A percentile compares a stretch with the other conserved stretches of the same genome.
phyloP scores from a whole-genome alignment of 768 basidiomycete genomes.

The Agrocybe pediades region DNA sequence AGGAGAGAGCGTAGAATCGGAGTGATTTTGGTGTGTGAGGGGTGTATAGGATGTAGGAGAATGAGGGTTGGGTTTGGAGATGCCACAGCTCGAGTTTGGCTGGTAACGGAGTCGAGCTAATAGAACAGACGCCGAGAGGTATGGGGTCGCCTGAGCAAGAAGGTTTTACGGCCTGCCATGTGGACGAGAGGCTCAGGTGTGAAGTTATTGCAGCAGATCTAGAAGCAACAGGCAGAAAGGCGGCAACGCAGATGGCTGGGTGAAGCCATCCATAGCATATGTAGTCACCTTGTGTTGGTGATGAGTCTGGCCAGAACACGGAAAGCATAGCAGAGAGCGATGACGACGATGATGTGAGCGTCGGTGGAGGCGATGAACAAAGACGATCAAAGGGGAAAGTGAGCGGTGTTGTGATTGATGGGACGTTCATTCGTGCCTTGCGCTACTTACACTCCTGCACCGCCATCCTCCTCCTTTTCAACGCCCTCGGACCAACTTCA shows the following conservation, averaged over 20 bases:
- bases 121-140: constrained; percentile 34
- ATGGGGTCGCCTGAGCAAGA: constrained; percentile 34
- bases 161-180: constrained; percentile 27
- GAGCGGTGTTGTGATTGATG: too few species aligned
- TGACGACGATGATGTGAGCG: constrained; percentile 6
- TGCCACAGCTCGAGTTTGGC: constrained; percentile 14
- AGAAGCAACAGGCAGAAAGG: constrained; percentile 36
- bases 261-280: constrained; percentile 61
- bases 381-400: constrained; percentile 17
- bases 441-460: not conserved
- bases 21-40: constrained; percentile 38
- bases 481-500: too few species aligned
- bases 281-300: constrained; percentile 39
- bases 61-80: constrained; percentile 1
- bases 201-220: too few species aligned
- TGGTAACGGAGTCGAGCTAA: constrained; percentile 17
- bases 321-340: constrained; percentile 29
- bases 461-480: too few species aligned
- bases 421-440: too few species aligned
- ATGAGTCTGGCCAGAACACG: constrained; percentile 68
- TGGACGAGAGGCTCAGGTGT: constrained; percentile 5
- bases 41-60: constrained; percentile 22
- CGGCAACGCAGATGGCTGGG: constrained; percentile 53
- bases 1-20: constrained; percentile 63
- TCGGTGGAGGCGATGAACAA: constrained; percentile 16